Percentiles rank a stretch among this genome's conserved stretches.
phyloP scores from a whole-genome alignment of 2,329 filamentous ascomycete species.

The Chrysoporthe puriensis region DNA sequence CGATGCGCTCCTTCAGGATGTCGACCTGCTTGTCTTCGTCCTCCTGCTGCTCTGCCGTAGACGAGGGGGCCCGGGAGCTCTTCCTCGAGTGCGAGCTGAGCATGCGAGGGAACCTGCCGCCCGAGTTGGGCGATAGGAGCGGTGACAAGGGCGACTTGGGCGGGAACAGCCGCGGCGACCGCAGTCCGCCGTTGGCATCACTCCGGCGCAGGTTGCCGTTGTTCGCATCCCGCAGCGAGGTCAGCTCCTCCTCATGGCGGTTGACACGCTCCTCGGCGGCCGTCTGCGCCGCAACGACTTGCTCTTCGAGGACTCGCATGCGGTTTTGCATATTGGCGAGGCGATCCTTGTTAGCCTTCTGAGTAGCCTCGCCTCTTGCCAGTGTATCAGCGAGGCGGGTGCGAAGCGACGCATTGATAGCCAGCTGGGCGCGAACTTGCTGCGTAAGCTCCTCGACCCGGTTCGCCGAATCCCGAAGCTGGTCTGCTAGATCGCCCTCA shows the following conservation, averaged over 20 bases:
- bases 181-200: constrained; percentile 44
- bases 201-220: constrained; percentile 77
- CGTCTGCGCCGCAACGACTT: constrained; percentile 80
- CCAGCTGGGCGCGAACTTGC: constrained; percentile 79
- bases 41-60: constrained; percentile 69
- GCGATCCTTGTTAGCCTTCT: constrained; percentile 76
- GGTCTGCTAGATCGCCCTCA: constrained; percentile 67
- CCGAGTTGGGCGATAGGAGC: constrained; percentile 29
- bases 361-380: constrained; percentile 79
- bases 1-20: constrained; percentile 75
- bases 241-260: constrained; percentile 85
- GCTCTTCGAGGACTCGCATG: constrained; percentile 81
- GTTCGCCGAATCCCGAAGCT: constrained; percentile 73
- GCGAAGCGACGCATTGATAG: constrained; percentile 76
- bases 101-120: constrained; percentile 28
- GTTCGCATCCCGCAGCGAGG: constrained; percentile 74
- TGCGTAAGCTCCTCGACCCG: constrained; percentile 79
- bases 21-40: constrained; percentile 76
- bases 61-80: constrained; percentile 30
- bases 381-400: constrained; percentile 79
- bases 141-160: constrained; percentile 66
- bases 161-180: constrained; percentile 54
- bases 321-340: constrained; percentile 84
- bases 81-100: constrained; percentile 25
- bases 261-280: constrained; percentile 82